Percentiles rank a stretch among this genome's conserved stretches.
Conservation (phyloP, 2,329 filamentous ascomycete genomes). For the Hymenoscyphus fraxineus region DNA sequence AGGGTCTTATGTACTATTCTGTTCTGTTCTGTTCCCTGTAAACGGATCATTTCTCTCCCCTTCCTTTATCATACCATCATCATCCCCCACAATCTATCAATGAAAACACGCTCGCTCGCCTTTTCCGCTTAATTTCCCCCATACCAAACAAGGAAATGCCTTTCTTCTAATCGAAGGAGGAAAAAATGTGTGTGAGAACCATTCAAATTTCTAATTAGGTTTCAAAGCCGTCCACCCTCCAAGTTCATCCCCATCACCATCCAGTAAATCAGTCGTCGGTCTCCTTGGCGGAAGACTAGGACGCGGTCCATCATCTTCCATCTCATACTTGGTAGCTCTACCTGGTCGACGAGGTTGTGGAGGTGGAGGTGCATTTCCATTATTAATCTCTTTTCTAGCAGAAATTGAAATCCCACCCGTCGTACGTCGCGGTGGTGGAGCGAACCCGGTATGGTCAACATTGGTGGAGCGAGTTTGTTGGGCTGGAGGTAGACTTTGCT, state of each 20-base stretch:
- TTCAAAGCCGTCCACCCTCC: slow-evolving; percentile 31
- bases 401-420: slow-evolving; percentile 13
- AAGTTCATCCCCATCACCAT: slow-evolving; percentile 25
- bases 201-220: slow-evolving; percentile 17
- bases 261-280: slow-evolving; percentile 29
- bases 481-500: slow-evolving; percentile 6
- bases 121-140: no score
- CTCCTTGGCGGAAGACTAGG: slow-evolving; percentile 30
- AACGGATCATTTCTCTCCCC: no score
- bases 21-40: no score
- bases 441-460: slow-evolving; percentile 22
- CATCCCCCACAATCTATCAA: no score
- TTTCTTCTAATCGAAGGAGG: no score
- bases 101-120: no score
- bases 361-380: slow-evolving; percentile 20
- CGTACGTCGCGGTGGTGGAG: slow-evolving; percentile 25
- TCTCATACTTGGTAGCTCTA: slow-evolving; percentile 15
- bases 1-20: no score
- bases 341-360: slow-evolving; percentile 27
- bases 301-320: slow-evolving; percentile 21
- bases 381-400: slow-evolving; percentile 13
- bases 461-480: slow-evolving; percentile 17
- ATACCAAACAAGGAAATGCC: no score
- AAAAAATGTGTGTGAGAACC: background rate
- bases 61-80: no score